Percentiles rank a stretch among this genome's conserved stretches.
These are phyloP conservation scores for Venturia pyrina DNA, from an alignment of 2,329 filamentous ascomycete species.

Conservation along the genomic window DNA sequence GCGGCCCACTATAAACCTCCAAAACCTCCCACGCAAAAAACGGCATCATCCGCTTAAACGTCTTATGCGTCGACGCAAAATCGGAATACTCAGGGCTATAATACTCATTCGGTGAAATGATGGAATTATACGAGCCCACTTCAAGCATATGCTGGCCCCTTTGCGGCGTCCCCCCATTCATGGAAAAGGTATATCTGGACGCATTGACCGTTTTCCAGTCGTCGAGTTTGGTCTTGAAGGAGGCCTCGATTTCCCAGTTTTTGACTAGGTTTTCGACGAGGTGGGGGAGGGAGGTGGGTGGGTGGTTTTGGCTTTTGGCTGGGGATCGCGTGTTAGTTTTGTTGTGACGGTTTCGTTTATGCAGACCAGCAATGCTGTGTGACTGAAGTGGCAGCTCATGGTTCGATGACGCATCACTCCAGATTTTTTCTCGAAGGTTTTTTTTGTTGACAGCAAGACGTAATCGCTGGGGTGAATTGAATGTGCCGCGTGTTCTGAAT, in stretches of 20 bases:
- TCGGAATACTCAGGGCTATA: slow-evolving; percentile 53
- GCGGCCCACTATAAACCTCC: slow-evolving; percentile 57
- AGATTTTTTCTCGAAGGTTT: background rate
- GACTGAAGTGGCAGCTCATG: background rate
- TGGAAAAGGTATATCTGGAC: slow-evolving; percentile 49
- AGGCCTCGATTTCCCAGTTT: slow-evolving; percentile 64
- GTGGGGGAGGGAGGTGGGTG: slow-evolving; percentile 44
- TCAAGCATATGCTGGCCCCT: slow-evolving; percentile 54
- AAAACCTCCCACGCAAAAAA: slow-evolving; percentile 62
- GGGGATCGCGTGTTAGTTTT: background rate
- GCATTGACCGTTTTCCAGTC: slow-evolving; percentile 59
- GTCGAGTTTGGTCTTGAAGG: slow-evolving; percentile 50
- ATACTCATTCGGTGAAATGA: slow-evolving; percentile 53
- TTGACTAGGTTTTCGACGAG: slow-evolving; percentile 62
- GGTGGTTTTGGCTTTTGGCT: slow-evolving; percentile 50
- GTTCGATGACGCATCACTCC: background rate
- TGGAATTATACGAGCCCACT: slow-evolving; percentile 60
- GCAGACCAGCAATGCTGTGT: background rate
- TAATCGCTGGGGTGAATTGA: background rate
- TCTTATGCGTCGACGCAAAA: slow-evolving; percentile 57
- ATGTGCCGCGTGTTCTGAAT: background rate
- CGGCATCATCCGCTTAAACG: slow-evolving; percentile 65
- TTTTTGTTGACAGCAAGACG: background rate
- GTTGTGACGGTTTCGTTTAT: slow-evolving; percentile 14
- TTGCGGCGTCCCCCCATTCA: slow-evolving; percentile 50